Evolutionary conservation across 257 asterid species (phyloP), one percentile per base, ranked within the genome.

Genomic region (Primulina tabacum): DNA sequence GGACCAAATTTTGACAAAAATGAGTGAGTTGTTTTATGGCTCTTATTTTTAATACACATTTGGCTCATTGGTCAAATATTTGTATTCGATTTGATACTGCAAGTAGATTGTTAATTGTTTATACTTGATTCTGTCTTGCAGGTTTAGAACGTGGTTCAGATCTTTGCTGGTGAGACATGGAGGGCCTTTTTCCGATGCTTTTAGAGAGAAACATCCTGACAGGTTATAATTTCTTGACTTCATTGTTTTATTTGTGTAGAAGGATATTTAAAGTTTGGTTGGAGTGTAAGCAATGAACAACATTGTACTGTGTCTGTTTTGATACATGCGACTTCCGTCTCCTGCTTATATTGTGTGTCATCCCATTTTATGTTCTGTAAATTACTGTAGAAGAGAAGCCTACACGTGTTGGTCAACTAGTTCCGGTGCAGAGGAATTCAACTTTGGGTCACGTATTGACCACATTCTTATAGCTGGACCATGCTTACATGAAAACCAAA

Each of bases 371-470:
- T 70, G 62, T 40, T 80, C 65, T 64, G 37, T 52, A 62, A 65
- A 60, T 62, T 38, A 33, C 61, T 60, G 68, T 83, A 90, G 99
- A 75, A 83, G 72, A 63, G 96, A 86, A 65, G 99, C 96, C 52
- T 93, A 82, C 78, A 89, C 99, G 58, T 93, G 99, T 86, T 93
- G 99, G 99, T 70, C 99, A 1, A 84, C 95, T 34, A 93, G 82
- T 81, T 80, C 96, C 77, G 96, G 99, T 67, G 99, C 96, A 2
- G 99, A 87, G 83, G 89, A 83, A 84, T 93, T 93, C 84, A 90
- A 93, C 79, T 90, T 74, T 78, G 99, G 99, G 73, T 50, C 97
- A 65, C 92, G 99, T 74, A 93, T 93, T 80, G 99, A 93, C 72
- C 99, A 93, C 79, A 85, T 93, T 73, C 96, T 93, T 75, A 66